Evolutionary conservation across 2,329 filamentous ascomycete genomes (phyloP).

Genomic region (Sclerotinia trifoliorum): DNA sequence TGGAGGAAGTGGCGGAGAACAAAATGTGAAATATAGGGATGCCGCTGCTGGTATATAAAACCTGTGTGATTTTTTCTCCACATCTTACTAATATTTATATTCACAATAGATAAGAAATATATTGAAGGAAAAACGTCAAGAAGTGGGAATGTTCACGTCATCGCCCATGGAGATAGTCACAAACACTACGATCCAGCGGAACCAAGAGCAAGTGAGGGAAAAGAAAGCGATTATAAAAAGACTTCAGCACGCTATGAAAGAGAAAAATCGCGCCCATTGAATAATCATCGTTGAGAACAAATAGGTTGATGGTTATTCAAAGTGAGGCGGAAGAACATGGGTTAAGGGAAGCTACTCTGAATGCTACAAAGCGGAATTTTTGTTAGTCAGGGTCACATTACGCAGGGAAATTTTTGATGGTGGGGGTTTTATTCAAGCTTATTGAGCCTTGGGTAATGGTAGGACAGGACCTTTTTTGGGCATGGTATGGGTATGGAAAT

Average conservation of each 20-base stretch:
- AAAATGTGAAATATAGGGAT: slow-evolving; percentile 16
- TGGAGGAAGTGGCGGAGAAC: background rate
- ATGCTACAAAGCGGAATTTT: background rate
- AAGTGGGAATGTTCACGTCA: background rate
- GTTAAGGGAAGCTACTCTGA: background rate
- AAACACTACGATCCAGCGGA: slow-evolving; percentile 14
- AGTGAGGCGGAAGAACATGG: background rate
- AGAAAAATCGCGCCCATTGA: background rate
- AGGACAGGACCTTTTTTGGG: background rate
- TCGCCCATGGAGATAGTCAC: slow-evolving; percentile 1
- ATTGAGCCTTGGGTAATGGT: background rate
- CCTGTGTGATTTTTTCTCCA: background rate
- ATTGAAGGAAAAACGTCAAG: slow-evolving; percentile 7
- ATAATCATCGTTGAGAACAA: background rate
- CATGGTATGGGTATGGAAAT: background rate
- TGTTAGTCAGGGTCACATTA: background rate
- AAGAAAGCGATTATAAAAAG: background rate
- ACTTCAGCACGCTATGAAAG: background rate
- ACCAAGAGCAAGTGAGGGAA: slow-evolving; percentile 15
- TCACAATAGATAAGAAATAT: background rate
- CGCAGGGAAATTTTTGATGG: background rate
- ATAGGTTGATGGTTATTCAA: background rate
- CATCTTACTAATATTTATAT: background rate
- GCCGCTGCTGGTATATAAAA: background rate
- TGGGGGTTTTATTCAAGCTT: background rate